Conservation (phyloP, 805 yeast genomes). For the Groenewaldozyma salmanticensis region DNA sequence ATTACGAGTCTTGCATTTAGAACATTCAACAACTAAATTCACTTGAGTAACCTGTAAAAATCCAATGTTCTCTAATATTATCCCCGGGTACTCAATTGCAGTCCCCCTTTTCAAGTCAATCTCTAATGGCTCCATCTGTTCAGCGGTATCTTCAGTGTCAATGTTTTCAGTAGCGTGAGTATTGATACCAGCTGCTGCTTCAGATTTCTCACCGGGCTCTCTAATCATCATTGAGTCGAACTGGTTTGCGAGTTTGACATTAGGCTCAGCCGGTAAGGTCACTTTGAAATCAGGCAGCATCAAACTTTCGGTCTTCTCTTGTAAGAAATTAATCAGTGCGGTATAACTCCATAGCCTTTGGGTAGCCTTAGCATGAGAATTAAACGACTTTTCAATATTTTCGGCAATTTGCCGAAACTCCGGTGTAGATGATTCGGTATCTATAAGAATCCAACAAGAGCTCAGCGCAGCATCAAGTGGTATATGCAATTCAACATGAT, state of each 20-base stretch:
- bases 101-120: slow-evolving; percentile 21
- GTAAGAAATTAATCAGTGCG: slow-evolving; percentile 16
- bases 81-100: slow-evolving; percentile 25
- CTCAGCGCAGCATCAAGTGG: neutral
- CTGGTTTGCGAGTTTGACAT: neutral
- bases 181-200: neutral
- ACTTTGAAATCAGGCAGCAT: slow-evolving; percentile 13
- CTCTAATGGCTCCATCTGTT: neutral
- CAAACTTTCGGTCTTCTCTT: slow-evolving; percentile 10
- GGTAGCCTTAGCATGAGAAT: slow-evolving; percentile 13
- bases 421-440: neutral
- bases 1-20: slow-evolving; percentile 28
- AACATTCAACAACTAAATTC: slow-evolving; percentile 28
- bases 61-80: slow-evolving; percentile 25
- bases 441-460: neutral
- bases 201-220: neutral
- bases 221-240: neutral
- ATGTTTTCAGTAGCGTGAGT: neutral
- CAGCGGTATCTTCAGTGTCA: slow-evolving; percentile 4
- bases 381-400: slow-evolving; percentile 17
- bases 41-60: slow-evolving; percentile 27
- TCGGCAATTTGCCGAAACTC: slow-evolving; percentile 1
- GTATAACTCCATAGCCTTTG: slow-evolving; percentile 13
- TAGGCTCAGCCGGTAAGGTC: slow-evolving; percentile 1
- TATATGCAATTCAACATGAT: neutral